Conservation (phyloP, 139 green algal species). For the Volvox reticuliferus region DNA sequence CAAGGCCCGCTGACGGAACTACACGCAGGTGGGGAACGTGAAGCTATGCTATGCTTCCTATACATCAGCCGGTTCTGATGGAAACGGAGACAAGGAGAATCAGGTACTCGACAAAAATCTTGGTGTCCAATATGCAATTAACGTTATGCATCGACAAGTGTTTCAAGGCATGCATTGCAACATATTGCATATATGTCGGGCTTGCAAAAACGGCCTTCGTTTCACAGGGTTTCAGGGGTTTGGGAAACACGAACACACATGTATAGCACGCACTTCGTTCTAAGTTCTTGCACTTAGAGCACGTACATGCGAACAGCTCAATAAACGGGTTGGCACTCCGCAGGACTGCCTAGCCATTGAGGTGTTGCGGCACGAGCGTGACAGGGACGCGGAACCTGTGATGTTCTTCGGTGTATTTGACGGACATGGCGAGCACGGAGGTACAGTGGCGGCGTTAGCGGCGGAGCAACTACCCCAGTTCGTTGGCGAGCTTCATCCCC, state of each 20-base stretch:
- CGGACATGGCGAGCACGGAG: slow-evolving; percentile 21
- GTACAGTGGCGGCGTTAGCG: not conserved
- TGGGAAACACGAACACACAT: too few species aligned
- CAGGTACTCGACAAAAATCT: slow-evolving; percentile 35
- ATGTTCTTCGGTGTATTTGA: slow-evolving; percentile 30
- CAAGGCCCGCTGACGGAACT: too few species aligned
- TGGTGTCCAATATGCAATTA: too few species aligned
- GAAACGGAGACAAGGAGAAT: slow-evolving; percentile 56
- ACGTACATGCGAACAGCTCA: too few species aligned
- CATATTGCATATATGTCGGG: too few species aligned
- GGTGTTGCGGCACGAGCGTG: slow-evolving; percentile 3
- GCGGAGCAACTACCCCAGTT: slow-evolving; percentile 8
- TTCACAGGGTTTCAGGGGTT: too few species aligned
- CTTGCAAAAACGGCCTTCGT: too few species aligned
- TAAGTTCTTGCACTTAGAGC: too few species aligned
- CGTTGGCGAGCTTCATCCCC: not conserved
- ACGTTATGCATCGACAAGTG: too few species aligned
- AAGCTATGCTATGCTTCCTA: slow-evolving; percentile 45
- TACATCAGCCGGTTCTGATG: slow-evolving; percentile 46
- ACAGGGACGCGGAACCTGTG: not conserved
- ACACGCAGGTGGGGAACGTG: slow-evolving; percentile 42
- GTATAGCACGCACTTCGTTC: too few species aligned
- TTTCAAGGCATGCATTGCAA: too few species aligned
- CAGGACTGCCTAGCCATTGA: slow-evolving; percentile 10
- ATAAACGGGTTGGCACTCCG: too few species aligned